A percentile compares a stretch with the other conserved stretches of the same genome.
These are phyloP conservation scores for Arxiozyma slooffiae DNA, from an alignment of 1,139 yeast genomes.

Conservation along the genomic window DNA sequence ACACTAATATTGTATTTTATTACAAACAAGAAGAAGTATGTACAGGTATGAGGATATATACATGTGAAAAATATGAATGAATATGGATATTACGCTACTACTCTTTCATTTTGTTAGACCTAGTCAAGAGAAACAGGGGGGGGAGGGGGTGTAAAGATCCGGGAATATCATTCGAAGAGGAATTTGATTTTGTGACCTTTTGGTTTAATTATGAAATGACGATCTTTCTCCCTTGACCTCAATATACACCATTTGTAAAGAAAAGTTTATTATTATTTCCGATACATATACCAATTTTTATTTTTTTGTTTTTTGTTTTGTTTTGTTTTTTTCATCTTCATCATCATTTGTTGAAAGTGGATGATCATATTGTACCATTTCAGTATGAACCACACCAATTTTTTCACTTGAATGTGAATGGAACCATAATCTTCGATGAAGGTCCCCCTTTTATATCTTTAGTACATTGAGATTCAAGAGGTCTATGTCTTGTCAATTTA, in stretches of 20 bases:
- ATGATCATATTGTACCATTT: constrained; percentile 35
- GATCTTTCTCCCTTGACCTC: constrained; percentile 64
- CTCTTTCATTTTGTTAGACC: constrained; percentile 63
- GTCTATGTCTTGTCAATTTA: constrained; percentile 83
- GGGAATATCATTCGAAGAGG: constrained; percentile 42
- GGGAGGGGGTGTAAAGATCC: too few species aligned
- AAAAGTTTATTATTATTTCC: constrained; percentile 54
- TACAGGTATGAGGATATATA: too few species aligned
- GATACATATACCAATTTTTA: constrained; percentile 23
- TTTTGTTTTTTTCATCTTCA: too few species aligned
- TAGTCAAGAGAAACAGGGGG: background rate
- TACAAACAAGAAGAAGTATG: too few species aligned
- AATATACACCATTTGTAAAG: constrained; percentile 60
- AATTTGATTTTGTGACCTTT: constrained; percentile 17
- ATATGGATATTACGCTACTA: background rate
- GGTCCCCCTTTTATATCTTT: constrained; percentile 64
- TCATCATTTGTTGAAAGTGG: background rate
- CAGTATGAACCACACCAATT: constrained; percentile 64
- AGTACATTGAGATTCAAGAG: constrained; percentile 50
- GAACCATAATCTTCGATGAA: constrained; percentile 74
- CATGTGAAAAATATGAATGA: too few species aligned
- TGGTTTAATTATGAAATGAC: constrained; percentile 66
- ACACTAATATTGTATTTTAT: too few species aligned
- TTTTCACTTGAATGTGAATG: constrained; percentile 62
- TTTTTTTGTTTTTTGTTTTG: too few species aligned